These are phyloP conservation scores for Sistotremastrum suecicum DNA, from an alignment of 768 basidiomycete genomes.

Conservation along the genomic window DNA sequence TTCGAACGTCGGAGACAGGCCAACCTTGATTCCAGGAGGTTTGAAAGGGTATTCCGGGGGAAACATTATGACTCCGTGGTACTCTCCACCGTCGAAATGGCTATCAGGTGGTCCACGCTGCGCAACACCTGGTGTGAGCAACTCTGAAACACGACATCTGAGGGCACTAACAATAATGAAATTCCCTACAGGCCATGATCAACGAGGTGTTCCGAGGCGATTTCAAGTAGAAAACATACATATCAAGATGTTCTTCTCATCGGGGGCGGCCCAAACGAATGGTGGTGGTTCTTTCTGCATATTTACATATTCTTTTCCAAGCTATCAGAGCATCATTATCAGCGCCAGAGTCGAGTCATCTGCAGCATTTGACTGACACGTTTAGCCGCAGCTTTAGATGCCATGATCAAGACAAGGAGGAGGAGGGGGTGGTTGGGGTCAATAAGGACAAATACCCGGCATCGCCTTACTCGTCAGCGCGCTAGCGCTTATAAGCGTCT, in stretches of 20 bases:
- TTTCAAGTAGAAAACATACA: conserved; percentile 39
- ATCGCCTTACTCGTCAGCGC: no score
- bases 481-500: no score
- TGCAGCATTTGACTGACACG: conserved; percentile 32
- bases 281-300: conserved; percentile 94
- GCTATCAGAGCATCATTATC: conserved; percentile 23
- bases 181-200: conserved; percentile 49
- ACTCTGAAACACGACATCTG: conserved; percentile 1
- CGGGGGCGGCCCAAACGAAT: conserved; percentile 89
- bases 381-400: conserved; percentile 77
- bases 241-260: conserved; percentile 93
- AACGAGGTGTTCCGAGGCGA: conserved; percentile 2
- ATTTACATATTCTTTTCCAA: conserved; percentile 75
- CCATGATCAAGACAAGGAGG: conserved; percentile 31
- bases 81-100: conserved; percentile 84
- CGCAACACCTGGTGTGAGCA: conserved; percentile 5
- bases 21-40: conserved; percentile 90
- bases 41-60: conserved; percentile 94
- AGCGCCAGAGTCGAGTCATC: conserved; percentile 6
- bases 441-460: no score
- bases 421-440: not conserved
- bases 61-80: conserved; percentile 84
- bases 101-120: conserved; percentile 92
- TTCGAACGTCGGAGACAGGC: conserved; percentile 8
- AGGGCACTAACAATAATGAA: conserved; percentile 65